Evolutionary conservation across 2,329 filamentous ascomycete species (phyloP).

Genomic region (Xylaria sp.): DNA sequence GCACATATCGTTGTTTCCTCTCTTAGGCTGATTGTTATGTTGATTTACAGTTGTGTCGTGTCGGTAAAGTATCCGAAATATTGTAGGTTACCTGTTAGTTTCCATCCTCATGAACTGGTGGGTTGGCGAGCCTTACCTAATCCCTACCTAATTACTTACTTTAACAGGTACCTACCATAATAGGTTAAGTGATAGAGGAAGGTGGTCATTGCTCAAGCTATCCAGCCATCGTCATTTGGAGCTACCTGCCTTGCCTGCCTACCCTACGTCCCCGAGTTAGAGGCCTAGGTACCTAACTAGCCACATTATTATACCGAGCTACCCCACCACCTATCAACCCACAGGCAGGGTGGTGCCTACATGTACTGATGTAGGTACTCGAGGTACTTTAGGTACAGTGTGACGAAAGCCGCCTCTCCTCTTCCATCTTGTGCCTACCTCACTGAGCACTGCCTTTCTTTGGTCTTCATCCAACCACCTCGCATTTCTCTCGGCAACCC

Average conservation of each 20-base stretch:
- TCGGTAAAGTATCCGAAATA: too few species aligned
- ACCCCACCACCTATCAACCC: background rate
- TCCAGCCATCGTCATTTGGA: too few species aligned
- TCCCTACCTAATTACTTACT: too few species aligned
- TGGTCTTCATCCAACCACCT: slow-evolving; percentile 21
- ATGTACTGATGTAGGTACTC: too few species aligned
- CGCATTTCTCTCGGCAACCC: slow-evolving; percentile 17
- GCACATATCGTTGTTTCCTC: too few species aligned
- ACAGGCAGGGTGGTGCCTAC: background rate
- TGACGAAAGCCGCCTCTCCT: slow-evolving; percentile 8
- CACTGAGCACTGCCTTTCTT: background rate
- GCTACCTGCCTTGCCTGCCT: too few species aligned
- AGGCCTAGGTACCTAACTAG: background rate
- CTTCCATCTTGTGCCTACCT: background rate
- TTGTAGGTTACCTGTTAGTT: too few species aligned
- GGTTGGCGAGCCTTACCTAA: too few species aligned
- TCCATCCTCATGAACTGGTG: slow-evolving; percentile 16
- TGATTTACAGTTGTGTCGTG: too few species aligned
- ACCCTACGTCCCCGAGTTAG: background rate
- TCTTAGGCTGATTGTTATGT: too few species aligned
- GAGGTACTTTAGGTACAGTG: background rate
- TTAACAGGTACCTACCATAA: background rate
- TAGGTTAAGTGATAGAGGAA: background rate
- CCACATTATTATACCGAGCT: background rate
- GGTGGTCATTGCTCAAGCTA: slow-evolving; percentile 34